Conservation (phyloP, 345 rosid genomes). For the Ailanthus altissimus region DNA sequence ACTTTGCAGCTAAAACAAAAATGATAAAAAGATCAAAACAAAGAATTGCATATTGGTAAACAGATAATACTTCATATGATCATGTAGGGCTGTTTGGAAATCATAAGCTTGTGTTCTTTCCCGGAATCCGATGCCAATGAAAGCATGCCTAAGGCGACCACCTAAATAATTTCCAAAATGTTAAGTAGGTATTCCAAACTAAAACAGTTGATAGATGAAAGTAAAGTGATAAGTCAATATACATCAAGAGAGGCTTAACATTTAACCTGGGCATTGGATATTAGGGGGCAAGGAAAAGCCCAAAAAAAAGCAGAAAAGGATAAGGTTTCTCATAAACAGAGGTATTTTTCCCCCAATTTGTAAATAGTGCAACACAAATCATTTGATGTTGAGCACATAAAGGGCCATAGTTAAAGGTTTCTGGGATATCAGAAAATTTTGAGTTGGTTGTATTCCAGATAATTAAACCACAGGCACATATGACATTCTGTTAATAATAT, state of each 20-base stretch:
- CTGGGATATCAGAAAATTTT: neutral
- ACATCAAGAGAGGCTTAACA: conserved; percentile 5
- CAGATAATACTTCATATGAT: conserved; percentile 79
- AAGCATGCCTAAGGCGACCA: conserved; percentile 95
- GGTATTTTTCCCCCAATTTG: neutral
- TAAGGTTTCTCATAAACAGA: neutral
- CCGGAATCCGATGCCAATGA: conserved; percentile 93
- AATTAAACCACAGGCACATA: neutral
- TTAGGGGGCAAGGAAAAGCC: too few relatives aligned
- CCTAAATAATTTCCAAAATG: conserved; percentile 48
- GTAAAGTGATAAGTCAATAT: neutral
- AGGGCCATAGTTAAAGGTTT: neutral
- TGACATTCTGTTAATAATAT: neutral
- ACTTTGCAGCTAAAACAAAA: conserved; percentile 4
- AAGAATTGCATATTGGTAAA: neutral
- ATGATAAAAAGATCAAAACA: neutral
- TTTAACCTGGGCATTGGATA: neutral
- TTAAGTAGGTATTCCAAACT: conserved; percentile 4
- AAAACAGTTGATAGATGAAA: neutral
- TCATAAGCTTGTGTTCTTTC: conserved; percentile 99
- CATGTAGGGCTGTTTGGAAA: conserved; percentile 97
- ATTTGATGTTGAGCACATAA: neutral
- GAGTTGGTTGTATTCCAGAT: neutral
- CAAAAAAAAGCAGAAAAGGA: neutral
- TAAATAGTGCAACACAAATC: neutral